Evolutionary conservation across 78 protist species (phyloP).

Genomic region (slime mould (Dictyostelium discoideum)): DNA sequence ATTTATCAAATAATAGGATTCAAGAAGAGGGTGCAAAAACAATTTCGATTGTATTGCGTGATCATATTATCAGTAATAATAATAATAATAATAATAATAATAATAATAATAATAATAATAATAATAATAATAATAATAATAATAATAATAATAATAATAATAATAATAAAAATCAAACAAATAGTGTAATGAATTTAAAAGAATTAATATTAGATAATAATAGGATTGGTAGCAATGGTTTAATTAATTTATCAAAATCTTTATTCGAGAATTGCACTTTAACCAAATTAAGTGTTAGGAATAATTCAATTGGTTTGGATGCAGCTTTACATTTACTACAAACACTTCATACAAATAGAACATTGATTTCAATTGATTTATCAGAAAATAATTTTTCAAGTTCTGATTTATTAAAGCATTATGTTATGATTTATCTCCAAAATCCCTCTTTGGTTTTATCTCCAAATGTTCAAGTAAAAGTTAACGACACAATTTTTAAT

Average conservation of each 20-base stretch:
- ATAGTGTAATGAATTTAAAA: not conserved
- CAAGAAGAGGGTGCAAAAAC: constrained; percentile 53
- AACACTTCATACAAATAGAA: constrained; percentile 13
- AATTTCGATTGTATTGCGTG: constrained; percentile 3
- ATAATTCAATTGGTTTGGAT: constrained; percentile 4
- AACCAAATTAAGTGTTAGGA: not conserved
- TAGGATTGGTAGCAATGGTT: constrained; percentile 24
- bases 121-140: too few species aligned
- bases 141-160: too few species aligned
- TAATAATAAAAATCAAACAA: not conserved
- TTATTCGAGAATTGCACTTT: not conserved
- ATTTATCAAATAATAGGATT: constrained; percentile 8
- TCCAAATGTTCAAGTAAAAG: constrained; percentile 5
- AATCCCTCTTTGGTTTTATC: constrained; percentile 3
- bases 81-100: too few species aligned
- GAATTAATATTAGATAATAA: not conserved
- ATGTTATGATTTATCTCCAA: constrained; percentile 5
- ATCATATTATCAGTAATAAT: not conserved
- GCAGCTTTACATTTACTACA: constrained; percentile 3
- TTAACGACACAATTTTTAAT: constrained; percentile 21
- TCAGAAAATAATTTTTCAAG: constrained; percentile 2
- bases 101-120: too few species aligned
- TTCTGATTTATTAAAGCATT: not conserved
- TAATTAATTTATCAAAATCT: not conserved
- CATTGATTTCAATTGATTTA: not conserved